A percentile compares a stretch with the other conserved stretches of the same genome.
Evolutionary conservation across 805 yeast genomes (phyloP).

Genomic region (Starmerella sirachaensis): DNA sequence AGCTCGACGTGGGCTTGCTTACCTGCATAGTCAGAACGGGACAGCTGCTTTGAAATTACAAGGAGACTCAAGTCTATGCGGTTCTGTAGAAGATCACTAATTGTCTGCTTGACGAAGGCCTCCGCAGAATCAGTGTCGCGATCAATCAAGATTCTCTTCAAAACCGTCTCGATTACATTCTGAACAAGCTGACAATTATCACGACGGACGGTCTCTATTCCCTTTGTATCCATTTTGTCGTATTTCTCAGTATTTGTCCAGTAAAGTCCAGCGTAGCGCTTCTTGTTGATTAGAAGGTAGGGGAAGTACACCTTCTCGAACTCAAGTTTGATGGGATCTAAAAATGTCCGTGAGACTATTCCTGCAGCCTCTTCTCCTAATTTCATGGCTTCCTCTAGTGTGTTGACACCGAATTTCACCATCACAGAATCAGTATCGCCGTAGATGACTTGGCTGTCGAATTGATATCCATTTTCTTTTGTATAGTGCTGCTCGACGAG

Average conservation of each 20-base stretch:
- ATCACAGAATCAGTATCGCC: slow-evolving; percentile 99
- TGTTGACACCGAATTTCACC: slow-evolving; percentile 87
- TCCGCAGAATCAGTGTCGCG: slow-evolving; percentile 80
- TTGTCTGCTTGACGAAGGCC: slow-evolving; percentile 69
- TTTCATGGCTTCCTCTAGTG: slow-evolving; percentile 73
- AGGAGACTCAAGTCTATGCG: slow-evolving; percentile 83
- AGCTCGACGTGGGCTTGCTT: slow-evolving; percentile 96
- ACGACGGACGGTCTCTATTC: slow-evolving; percentile 95
- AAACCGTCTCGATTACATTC: slow-evolving; percentile 82
- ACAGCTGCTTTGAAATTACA: slow-evolving; percentile 85
- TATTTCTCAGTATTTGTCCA: slow-evolving; percentile 90
- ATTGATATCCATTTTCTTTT: slow-evolving; percentile 69
- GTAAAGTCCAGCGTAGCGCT: slow-evolving; percentile 91
- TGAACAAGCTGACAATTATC: slow-evolving; percentile 94
- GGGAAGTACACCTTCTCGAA: slow-evolving; percentile 96
- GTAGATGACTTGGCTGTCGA: slow-evolving; percentile 81
- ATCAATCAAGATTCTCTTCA: slow-evolving; percentile 73
- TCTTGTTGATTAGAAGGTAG: slow-evolving; percentile 82
- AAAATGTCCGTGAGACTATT: slow-evolving; percentile 63
- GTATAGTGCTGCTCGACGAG: slow-evolving; percentile 73
- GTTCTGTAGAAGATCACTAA: slow-evolving; percentile 82
- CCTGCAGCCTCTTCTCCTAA: slow-evolving; percentile 92
- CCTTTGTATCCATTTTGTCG: slow-evolving; percentile 97
- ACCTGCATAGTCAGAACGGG: slow-evolving; percentile 82
- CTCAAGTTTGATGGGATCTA: slow-evolving; percentile 82